Evolutionary conservation across 352 stramenopile species (phyloP).

Genomic region (Phytophthora brassicae): DNA sequence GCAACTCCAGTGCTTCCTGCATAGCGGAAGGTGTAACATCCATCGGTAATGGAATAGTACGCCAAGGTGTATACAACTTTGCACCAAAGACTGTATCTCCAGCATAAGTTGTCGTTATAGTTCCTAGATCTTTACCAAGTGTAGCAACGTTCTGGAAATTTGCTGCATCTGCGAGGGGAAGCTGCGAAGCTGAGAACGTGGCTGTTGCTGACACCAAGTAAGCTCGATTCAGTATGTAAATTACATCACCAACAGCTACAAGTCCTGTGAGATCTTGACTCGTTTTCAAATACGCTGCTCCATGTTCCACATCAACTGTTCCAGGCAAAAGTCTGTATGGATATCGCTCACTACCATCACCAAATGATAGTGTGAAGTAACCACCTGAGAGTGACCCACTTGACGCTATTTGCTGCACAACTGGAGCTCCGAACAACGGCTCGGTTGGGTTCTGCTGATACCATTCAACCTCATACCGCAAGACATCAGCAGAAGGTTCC

Average conservation of each 20-base stretch:
- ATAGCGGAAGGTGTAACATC: slow-evolving; percentile 61
- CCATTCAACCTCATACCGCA: slow-evolving; percentile 70
- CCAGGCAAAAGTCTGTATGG: slow-evolving; percentile 51
- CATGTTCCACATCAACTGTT: slow-evolving; percentile 51
- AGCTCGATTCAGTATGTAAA: slow-evolving; percentile 68
- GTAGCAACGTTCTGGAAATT: slow-evolving; percentile 28
- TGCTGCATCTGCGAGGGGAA: slow-evolving; percentile 52
- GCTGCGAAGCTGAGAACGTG: slow-evolving; percentile 68
- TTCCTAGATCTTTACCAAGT: slow-evolving; percentile 31
- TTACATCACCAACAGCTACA: slow-evolving; percentile 78
- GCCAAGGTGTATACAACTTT: slow-evolving; percentile 54
- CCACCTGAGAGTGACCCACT: slow-evolving; percentile 50
- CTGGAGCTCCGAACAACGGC: slow-evolving; percentile 57
- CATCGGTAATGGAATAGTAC: slow-evolving; percentile 54
- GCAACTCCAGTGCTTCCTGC: slow-evolving; percentile 82
- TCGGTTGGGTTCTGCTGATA: slow-evolving; percentile 53
- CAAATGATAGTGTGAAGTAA: slow-evolving; percentile 71
- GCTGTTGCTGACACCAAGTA: slow-evolving; percentile 79
- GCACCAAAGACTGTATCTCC: slow-evolving; percentile 46
- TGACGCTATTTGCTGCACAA: slow-evolving; percentile 59
- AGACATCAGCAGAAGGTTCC: slow-evolving; percentile 29
- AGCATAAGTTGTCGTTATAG: slow-evolving; percentile 35
- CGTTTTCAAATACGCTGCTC: slow-evolving; percentile 72
- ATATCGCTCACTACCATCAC: slow-evolving; percentile 32
- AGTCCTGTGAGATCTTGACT: slow-evolving; percentile 87